Evolutionary conservation across 495 filamentous ascomycete genomes (phyloP), one percentile per base, ranked within the genome.

Genomic region (Lasiosphaeria hispida): DNA sequence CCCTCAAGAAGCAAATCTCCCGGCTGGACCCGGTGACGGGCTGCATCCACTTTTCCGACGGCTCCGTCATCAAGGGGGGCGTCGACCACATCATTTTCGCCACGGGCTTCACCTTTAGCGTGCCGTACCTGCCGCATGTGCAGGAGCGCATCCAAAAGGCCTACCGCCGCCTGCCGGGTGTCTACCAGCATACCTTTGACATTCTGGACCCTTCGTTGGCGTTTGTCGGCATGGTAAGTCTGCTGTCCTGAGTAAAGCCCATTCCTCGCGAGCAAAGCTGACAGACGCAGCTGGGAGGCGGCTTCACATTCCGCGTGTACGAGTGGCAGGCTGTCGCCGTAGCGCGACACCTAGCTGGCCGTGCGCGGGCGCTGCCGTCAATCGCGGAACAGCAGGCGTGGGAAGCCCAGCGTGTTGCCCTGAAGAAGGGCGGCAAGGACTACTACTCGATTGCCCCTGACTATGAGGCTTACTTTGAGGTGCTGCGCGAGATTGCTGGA

Each of bases 241-340:
- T 23, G 10, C 42, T 54, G 10, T 36, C 15, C n/a, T n/a, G n/a
- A n/a, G n/a, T n/a, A n/a, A n/a, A 40, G 10, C n/a, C 8, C 34
- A 2, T 0, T 17, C 5, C 23, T 30, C 2, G 23, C 4, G 36
- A 43, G 19, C 59, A 59, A 54, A 62, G 70, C 17, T 63, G 13
- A 17, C 23, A 30, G 3, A 4, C 15, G 42, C 19, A 78, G 57
- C 74, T 82, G 10, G 77, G 76, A 15, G 81, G 77, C 8, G 83
- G 79, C 0, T 71, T 85, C n/a, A 84, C 79, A 3, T 83, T 85
- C 69, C 77, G 77, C 18, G 73, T 83, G 1, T 85, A 82, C 49
- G 82, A 86, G 69, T 85, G 79, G 78, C 83, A 86, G 65, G 82
- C 82, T 11, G 81, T 85, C 1, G 76, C 78, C 0, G 77, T 79